A percentile compares a stretch with the other conserved stretches of the same genome.
Conservation (phyloP, 164 flowering plant species). For the Pachysandra terminalis region DNA sequence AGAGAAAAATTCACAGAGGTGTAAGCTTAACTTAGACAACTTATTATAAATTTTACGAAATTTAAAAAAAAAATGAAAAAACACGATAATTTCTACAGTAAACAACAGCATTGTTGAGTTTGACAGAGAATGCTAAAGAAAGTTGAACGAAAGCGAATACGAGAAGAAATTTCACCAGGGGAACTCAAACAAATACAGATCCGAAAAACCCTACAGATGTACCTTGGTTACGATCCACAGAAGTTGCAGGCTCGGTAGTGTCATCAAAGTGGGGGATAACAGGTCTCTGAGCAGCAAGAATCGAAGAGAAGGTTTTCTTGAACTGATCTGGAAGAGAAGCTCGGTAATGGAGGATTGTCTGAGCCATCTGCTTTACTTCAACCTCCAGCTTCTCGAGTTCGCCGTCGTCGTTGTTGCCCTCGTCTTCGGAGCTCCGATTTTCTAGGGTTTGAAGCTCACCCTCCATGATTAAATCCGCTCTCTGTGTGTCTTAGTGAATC, state of each 20-base stretch:
- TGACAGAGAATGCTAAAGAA: too few relatives aligned
- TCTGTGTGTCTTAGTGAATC: not conserved
- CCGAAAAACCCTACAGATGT: constrained; percentile 11
- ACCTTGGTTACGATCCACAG: constrained; percentile 26
- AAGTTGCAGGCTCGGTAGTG: constrained; percentile 26
- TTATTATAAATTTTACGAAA: too few relatives aligned
- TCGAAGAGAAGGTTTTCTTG: constrained; percentile 29
- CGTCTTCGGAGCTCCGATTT: constrained; percentile 4
- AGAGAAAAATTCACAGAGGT: too few relatives aligned
- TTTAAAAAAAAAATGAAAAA: too few relatives aligned
- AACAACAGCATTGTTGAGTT: too few relatives aligned
- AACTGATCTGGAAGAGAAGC: constrained; percentile 42
- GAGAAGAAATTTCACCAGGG: not conserved
- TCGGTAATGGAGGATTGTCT: constrained; percentile 43
- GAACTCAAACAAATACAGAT: not conserved
- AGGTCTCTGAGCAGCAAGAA: constrained; percentile 44
- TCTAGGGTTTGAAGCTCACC: constrained; percentile 6
- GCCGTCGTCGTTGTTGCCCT: constrained; percentile 7
- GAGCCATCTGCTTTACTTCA: constrained; percentile 43
- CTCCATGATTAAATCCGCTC: constrained; percentile 17
- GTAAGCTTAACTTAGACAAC: too few relatives aligned
- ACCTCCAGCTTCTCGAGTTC: constrained; percentile 34
- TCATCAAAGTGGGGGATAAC: constrained; percentile 11
- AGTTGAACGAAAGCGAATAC: too few relatives aligned
- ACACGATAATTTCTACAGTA: too few relatives aligned